Evolutionary conservation across 2,329 filamentous ascomycete species (phyloP).

Genomic region (Colletotrichum tanaceti): DNA sequence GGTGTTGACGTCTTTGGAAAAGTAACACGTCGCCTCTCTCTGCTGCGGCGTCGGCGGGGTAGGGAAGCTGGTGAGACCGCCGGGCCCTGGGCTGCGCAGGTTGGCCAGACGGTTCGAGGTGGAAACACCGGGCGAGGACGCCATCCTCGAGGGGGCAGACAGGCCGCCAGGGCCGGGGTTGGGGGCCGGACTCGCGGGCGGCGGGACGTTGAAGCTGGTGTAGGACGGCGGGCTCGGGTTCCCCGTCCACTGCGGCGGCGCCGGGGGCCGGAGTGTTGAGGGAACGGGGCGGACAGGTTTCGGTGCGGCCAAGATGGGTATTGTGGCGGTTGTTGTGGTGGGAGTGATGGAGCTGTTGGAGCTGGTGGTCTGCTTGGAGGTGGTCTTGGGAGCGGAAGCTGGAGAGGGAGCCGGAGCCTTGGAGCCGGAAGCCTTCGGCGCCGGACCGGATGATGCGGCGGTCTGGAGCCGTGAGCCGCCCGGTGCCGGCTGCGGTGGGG

Average conservation of each 20-base stretch:
- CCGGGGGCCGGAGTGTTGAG: conserved; percentile 14
- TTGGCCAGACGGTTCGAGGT: not conserved
- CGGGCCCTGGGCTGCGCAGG: conserved; percentile 31
- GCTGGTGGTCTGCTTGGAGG: conserved; percentile 11
- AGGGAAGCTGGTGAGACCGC: conserved; percentile 35
- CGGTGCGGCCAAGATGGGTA: conserved; percentile 21
- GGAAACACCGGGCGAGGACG: not conserved
- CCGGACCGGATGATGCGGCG: not conserved
- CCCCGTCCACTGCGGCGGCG: conserved; percentile 26
- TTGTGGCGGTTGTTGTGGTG: too few species aligned
- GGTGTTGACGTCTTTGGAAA: not conserved
- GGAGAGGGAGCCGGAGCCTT: conserved; percentile 5
- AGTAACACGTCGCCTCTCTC: not conserved
- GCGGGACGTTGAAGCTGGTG: conserved; percentile 34
- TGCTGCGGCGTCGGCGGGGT: conserved; percentile 30
- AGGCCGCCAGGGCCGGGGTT: conserved; percentile 4
- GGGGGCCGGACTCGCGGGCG: conserved; percentile 31
- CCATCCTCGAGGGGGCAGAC: not conserved
- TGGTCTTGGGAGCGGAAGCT: conserved; percentile 13
- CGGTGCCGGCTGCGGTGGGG: conserved; percentile 19
- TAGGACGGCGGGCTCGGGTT: conserved; percentile 20
- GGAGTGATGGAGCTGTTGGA: not conserved
- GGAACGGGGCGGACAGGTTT: conserved; percentile 28
- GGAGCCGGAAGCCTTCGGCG: not conserved
- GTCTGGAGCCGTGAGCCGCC: conserved; percentile 28